These are phyloP conservation scores for Gelatoporia subvermispora DNA, from an alignment of 768 basidiomycete species.

Conservation along the genomic window DNA sequence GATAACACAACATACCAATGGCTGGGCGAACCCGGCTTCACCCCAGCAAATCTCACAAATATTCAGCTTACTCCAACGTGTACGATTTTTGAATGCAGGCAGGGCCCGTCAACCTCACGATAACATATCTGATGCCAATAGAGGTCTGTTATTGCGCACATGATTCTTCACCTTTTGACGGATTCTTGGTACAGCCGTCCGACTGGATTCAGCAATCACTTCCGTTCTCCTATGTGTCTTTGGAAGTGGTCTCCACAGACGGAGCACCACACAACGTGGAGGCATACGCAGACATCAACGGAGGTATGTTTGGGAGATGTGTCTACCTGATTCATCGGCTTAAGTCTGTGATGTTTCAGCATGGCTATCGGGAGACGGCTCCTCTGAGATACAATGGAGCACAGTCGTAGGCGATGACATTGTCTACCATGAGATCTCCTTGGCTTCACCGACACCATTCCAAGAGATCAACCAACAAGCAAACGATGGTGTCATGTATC, in stretches of 20 bases:
- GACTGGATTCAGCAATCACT: constrained; percentile 34
- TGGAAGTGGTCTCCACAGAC: constrained; percentile 28
- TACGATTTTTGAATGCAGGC: constrained; percentile 27
- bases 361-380: constrained; percentile 10
- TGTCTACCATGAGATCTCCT: constrained; percentile 8
- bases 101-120: constrained; percentile 30
- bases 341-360: too few species aligned
- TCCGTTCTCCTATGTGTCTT: constrained; percentile 34
- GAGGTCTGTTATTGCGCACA: constrained; percentile 22
- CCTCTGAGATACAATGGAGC: constrained; percentile 4
- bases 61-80: constrained; percentile 31
- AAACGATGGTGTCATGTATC: constrained; percentile 9
- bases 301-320: constrained; percentile 28
- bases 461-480: constrained; percentile 7
- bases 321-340: too few species aligned
- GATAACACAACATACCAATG: constrained; percentile 14
- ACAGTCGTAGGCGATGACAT: constrained; percentile 1
- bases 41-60: constrained; percentile 15
- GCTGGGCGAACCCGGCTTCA: constrained; percentile 8
- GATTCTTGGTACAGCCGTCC: constrained; percentile 19
- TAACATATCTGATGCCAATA: constrained; percentile 35
- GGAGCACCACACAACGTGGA: constrained; percentile 28
- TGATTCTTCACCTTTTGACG: too few species aligned
- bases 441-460: too few species aligned
- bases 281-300: constrained; percentile 34